Percentiles rank a stretch among this genome's conserved stretches.
phyloP scores from a whole-genome alignment of 768 basidiomycete genomes.

The Termitomyces sp. region DNA sequence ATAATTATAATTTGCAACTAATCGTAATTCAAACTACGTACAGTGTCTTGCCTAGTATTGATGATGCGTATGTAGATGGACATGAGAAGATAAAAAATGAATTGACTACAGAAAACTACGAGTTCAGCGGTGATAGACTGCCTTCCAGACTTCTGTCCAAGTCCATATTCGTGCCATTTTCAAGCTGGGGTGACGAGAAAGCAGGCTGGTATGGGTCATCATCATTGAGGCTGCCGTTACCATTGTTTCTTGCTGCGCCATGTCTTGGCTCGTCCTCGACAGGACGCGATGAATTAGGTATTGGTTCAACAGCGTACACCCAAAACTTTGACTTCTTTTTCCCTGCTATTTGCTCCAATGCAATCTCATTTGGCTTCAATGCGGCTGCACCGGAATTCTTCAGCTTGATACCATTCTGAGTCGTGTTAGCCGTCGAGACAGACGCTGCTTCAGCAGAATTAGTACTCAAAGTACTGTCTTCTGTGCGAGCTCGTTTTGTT shows the following conservation, averaged over 20 bases:
- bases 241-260: constrained; percentile 13
- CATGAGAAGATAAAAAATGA: constrained; percentile 2
- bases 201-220: constrained; percentile 8
- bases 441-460: constrained; percentile 43
- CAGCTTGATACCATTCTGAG: constrained; percentile 37
- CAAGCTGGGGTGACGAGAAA: constrained; percentile 3
- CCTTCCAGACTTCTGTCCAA: constrained; percentile 34
- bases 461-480: constrained; percentile 64
- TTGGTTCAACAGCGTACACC: constrained; percentile 84
- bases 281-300: constrained; percentile 32
- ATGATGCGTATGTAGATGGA: constrained; percentile 8
- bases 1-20: background rate
- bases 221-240: constrained; percentile 10
- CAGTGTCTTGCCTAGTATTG: constrained; percentile 2
- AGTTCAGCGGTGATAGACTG: constrained; percentile 41
- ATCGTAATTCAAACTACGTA: background rate
- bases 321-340: constrained; percentile 87
- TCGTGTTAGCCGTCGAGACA: constrained; percentile 24
- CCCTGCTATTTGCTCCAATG: constrained; percentile 72
- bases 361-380: constrained; percentile 68
- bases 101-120: constrained; percentile 20
- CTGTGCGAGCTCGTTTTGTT: constrained; percentile 76
- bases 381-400: constrained; percentile 62
- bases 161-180: constrained; percentile 19
- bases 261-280: constrained; percentile 15